Base-by-base conservation (phyloP, 345 rosid species). In the Theobroma cacao region DNA sequence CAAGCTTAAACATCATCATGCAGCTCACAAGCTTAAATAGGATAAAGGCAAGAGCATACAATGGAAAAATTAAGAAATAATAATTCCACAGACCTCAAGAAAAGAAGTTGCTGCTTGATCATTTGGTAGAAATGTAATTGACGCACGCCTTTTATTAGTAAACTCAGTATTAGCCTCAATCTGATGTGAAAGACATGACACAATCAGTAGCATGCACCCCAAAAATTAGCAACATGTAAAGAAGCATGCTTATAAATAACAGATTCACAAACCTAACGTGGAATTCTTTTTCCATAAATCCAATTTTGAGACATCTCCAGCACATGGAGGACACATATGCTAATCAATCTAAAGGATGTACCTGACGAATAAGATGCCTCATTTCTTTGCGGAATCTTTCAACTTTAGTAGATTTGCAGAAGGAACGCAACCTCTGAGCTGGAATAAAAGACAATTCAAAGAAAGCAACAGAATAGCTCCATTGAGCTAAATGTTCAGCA, bases 321-420 rank as follows among this genome's bases (percentile, higher is more conserved):
- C 28, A 43, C 43, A 33, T 14, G 26, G n/a, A 14, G 36, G 33
- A n/a, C 8, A 59, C 33, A 77, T 26, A 26, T 18, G 28, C 34
- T 36, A 6, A 38, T 43, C 61, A 79, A 38, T 40, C 45, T 6
- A 41, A 75, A 40, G n/a, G 18, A 45, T 2, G 77, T 87, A 94
- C 98, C 98, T 92, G 91, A 73, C 88, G 91, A 74, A 90, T 85
- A 73, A 96, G 97, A 74, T 85, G 88, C 85, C 91, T 87, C 92
- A 90, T 91, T 89, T 96, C 98, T 89, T 91, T 92, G 20, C 90
- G 83, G 79, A 94, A 96, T 77, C 99, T 90, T 77, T 96, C 97
- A 77, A 91, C 87, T 86, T 91, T 96, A 26, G 94, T 94, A 56
- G 87, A 78, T 83, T 91, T 92, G 90, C 86, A 84, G 86, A 96